Evolutionary conservation across 2,329 filamentous ascomycete species (phyloP).

Genomic region (Xylaria sp.): DNA sequence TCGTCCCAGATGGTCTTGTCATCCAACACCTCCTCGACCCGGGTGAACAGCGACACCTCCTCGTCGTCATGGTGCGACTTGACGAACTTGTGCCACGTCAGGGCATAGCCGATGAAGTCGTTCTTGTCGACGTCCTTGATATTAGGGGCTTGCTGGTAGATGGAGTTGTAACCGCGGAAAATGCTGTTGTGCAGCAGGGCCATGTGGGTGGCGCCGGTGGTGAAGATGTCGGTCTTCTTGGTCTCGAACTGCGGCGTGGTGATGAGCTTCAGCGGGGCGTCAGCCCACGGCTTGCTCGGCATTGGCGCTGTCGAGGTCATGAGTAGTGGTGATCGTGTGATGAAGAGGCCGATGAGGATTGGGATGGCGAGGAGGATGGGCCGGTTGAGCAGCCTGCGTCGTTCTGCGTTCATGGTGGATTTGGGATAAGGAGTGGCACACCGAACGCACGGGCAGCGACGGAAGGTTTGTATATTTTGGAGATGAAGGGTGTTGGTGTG

Average conservation of each 20-base stretch:
- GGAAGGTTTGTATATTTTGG: conserved; percentile 17
- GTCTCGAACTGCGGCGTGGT: conserved; percentile 64
- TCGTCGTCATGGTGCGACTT: conserved; percentile 70
- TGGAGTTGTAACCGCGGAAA: conserved; percentile 71
- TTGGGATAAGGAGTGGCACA: not conserved
- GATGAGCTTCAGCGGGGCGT: conserved; percentile 64
- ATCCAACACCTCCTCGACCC: conserved; percentile 61
- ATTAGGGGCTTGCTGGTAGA: conserved; percentile 68
- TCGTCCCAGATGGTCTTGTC: conserved; percentile 62
- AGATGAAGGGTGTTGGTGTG: conserved; percentile 10
- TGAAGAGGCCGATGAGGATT: conserved; percentile 51
- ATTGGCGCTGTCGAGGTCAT: conserved; percentile 51
- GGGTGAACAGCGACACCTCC: conserved; percentile 65
- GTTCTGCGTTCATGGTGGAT: conserved; percentile 36
- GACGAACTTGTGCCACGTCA: conserved; percentile 69
- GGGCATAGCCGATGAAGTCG: conserved; percentile 67
- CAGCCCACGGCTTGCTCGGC: conserved; percentile 59
- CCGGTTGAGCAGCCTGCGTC: conserved; percentile 43
- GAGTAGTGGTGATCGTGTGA: conserved; percentile 53
- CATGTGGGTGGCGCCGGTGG: conserved; percentile 69
- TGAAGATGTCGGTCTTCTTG: conserved; percentile 68
- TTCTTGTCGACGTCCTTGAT: conserved; percentile 61
- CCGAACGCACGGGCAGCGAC: conserved; percentile 6
- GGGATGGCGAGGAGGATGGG: conserved; percentile 50
- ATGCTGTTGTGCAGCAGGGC: conserved; percentile 69